Conservation (phyloP, 352 stramenopile genomes). For the Phytophthora citrophthora region DNA sequence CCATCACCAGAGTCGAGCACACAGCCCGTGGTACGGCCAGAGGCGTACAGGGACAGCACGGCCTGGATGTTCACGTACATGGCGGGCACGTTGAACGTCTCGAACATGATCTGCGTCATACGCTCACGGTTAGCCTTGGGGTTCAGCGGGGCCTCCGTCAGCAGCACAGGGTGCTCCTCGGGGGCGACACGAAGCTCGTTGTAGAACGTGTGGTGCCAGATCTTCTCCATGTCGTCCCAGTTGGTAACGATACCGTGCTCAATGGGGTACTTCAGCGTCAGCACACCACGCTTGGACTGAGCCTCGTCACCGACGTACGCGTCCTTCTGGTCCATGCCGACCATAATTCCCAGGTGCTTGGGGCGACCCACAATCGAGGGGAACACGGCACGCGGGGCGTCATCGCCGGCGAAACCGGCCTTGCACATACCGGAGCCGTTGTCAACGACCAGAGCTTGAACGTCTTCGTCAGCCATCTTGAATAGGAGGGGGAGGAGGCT, state of each 20-base stretch:
- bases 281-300: conserved; percentile 92
- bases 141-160: conserved; percentile 96
- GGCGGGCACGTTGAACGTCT: conserved; percentile 94
- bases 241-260: conserved; percentile 99
- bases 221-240: conserved; percentile 99
- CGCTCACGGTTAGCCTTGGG: conserved; percentile 92
- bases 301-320: conserved; percentile 94
- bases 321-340: conserved; percentile 97
- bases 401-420: conserved; percentile 75
- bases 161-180: conserved; percentile 96
- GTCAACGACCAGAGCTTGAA: conserved; percentile 54
- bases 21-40: conserved; percentile 95
- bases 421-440: conserved; percentile 71
- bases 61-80: conserved; percentile 96
- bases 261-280: conserved; percentile 97
- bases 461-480: conserved; percentile 68
- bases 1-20: conserved; percentile 96
- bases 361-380: conserved; percentile 76
- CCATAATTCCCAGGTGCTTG: conserved; percentile 98
- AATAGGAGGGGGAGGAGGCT: conserved; percentile 1
- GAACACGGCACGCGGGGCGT: conserved; percentile 75
- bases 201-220: conserved; percentile 99
- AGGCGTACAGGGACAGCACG: conserved; percentile 96
- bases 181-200: conserved; percentile 96
- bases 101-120: conserved; percentile 98